phyloP scores from a whole-genome alignment of 345 rosid genomes.

The Turnera subulata region DNA sequence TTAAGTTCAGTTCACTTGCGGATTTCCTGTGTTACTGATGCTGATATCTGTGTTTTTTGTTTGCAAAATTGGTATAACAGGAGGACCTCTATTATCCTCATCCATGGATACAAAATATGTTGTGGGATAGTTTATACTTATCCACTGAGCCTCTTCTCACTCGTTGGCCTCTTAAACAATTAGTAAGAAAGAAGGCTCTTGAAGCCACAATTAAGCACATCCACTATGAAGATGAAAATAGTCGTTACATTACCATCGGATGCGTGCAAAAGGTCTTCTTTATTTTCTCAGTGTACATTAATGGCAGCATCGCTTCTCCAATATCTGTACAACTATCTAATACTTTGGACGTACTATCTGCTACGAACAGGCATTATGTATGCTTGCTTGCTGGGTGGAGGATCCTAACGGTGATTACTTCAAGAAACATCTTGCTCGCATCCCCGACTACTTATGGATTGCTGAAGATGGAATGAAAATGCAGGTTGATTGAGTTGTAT shows the following conservation, averaged over 20 bases:
- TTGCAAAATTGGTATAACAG: conserved; percentile 4
- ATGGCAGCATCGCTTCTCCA: too few relatives aligned
- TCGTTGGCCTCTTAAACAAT: conserved; percentile 14
- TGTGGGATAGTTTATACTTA: conserved; percentile 15
- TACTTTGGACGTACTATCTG: too few relatives aligned
- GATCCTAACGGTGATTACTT: conserved; percentile 25
- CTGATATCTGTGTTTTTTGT: too few relatives aligned
- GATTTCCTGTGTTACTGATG: too few relatives aligned
- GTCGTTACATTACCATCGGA: conserved; percentile 28
- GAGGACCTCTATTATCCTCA: conserved; percentile 18
- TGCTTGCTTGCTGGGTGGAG: conserved; percentile 36
- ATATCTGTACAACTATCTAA: too few relatives aligned
- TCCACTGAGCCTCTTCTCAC: conserved; percentile 9
- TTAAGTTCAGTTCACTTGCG: too few relatives aligned
- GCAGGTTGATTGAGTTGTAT: background rate
- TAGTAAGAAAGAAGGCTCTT: conserved; percentile 14
- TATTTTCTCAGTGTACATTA: background rate
- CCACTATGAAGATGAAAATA: conserved; percentile 32
- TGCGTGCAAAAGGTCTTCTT: conserved; percentile 10
- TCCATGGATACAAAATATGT: conserved; percentile 8
- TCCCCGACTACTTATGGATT: conserved; percentile 9
- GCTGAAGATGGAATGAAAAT: conserved; percentile 20
- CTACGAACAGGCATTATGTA: conserved; percentile 19
- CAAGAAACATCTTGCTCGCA: conserved; percentile 20
- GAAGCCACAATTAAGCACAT: conserved; percentile 17